Evolutionary conservation across 2,329 filamentous ascomycete genomes (phyloP), one percentile per base, ranked within the genome.

Genomic region (Chalara sp.): DNA sequence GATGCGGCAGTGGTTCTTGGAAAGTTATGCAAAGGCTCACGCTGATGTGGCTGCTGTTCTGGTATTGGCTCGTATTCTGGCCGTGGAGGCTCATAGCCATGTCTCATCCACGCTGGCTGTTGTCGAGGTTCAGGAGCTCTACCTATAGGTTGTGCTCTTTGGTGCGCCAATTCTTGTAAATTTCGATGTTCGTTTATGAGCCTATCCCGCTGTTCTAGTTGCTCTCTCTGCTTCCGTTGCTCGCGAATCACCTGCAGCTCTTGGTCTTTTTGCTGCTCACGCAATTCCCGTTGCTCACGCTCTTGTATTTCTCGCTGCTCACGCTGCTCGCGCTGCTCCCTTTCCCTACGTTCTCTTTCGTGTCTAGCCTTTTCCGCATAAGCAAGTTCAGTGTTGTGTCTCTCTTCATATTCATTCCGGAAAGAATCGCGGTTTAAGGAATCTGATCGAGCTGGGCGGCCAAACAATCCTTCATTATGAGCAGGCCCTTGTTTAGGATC

Each of bases 291-390:
- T 42, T 55, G 39, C 37, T 61, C 61, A 32, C 62, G 60, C 46
- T 67, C 62, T 58, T 60, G 32, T 49, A 33, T 39, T 53, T 51
- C 50, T 43, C 54, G 44, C 32, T 50, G 51, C 2, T 37, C 35
- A n/a, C 35, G 35, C 49, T 53, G 46, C 41, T 56, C 49, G 41
- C 56, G 13, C 30, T 45, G 43, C 35, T 37, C 35, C n/a, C 35
- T 37, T 37, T 37, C 35, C 35, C 35, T 37, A 8, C n/a, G 35
- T n/a, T 60, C 54, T 46, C 57, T 50, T 41, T 60, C 58, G 40
- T 55, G 51, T 30, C 63, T 53, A 13, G 64, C 80, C 42, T 76
- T 68, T 46, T 71, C 74, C 21, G 81, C 78, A 51, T 83, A 79
- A 56, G 76, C 80, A 45, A 76, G 73, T 11, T 73, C 58, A 2